These are phyloP conservation scores for Pseudoperonospora humuli DNA, from an alignment of 352 stramenopile species.

Conservation along the genomic window DNA sequence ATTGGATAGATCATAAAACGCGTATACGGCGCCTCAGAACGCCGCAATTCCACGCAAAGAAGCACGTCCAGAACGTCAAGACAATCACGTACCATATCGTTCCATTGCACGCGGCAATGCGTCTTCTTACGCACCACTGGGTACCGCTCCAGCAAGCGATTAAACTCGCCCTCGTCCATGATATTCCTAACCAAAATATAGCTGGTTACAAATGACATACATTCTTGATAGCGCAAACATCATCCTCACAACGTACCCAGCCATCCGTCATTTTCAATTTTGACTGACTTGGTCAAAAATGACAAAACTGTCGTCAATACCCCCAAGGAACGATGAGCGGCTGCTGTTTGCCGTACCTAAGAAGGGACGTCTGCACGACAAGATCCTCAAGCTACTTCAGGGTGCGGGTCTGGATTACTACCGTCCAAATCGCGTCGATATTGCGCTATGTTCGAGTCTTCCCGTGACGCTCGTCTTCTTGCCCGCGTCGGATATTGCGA, in stretches of 20 bases:
- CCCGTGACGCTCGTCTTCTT: constrained; percentile 97
- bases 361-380: constrained; percentile 96
- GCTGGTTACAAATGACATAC: constrained; percentile 1
- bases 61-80: neutral
- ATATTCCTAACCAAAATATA: constrained; percentile 1
- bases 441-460: constrained; percentile 90
- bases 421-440: constrained; percentile 86
- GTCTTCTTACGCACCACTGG: constrained; percentile 75
- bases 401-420: constrained; percentile 94
- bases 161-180: constrained; percentile 74
- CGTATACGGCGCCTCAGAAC: neutral
- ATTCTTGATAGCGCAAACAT: constrained; percentile 4
- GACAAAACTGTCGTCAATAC: constrained; percentile 2
- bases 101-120: constrained; percentile 72
- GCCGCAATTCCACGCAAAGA: neutral
- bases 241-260: neutral
- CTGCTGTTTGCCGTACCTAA: constrained; percentile 95
- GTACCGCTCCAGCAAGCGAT: constrained; percentile 58
- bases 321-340: constrained; percentile 40
- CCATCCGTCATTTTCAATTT: constrained; percentile 11
- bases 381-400: constrained; percentile 93
- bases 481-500: constrained; percentile 95
- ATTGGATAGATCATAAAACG: neutral
- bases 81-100: constrained; percentile 39
- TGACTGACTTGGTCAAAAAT: too few species aligned